phyloP scores from a whole-genome alignment of 192 early-diverging fungal genomes.

The Coemansia sp. region DNA sequence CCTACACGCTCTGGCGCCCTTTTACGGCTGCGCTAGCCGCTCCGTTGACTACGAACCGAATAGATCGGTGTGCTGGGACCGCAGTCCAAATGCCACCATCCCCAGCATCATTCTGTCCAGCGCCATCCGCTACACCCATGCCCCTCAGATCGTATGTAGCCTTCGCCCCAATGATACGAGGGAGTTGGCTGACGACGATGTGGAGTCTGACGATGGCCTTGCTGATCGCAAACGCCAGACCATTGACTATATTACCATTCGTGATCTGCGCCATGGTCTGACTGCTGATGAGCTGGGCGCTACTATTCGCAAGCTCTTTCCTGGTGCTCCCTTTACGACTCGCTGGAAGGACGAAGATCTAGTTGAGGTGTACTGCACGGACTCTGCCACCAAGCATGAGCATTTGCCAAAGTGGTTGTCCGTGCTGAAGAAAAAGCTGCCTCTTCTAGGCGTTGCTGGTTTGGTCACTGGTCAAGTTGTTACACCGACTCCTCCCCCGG shows the following conservation, averaged over 20 bases:
- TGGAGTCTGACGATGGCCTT: neutral
- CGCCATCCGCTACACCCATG: constrained; percentile 30
- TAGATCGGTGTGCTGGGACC: constrained; percentile 64
- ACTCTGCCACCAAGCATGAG: constrained; percentile 20
- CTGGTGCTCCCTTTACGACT: constrained; percentile 14
- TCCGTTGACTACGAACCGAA: constrained; percentile 79
- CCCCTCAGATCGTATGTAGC: constrained; percentile 42
- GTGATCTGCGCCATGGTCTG: constrained; percentile 40
- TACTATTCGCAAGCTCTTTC: constrained; percentile 22
- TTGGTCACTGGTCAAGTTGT: constrained; percentile 15
- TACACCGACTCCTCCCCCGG: neutral
- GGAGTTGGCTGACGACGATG: neutral
- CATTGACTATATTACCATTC: constrained; percentile 33
- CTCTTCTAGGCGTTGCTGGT: constrained; percentile 33
- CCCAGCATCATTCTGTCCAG: constrained; percentile 38
- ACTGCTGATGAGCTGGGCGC: constrained; percentile 36
- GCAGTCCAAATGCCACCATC: constrained; percentile 20
- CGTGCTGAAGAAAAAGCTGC: constrained; percentile 31
- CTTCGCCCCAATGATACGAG: constrained; percentile 14
- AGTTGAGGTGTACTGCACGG: constrained; percentile 40
- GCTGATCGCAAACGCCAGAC: constrained; percentile 30
- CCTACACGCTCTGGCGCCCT: constrained; percentile 71
- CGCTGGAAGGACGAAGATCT: constrained; percentile 36
- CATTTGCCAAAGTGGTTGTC: constrained; percentile 38
- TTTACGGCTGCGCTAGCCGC: constrained; percentile 71